Evolutionary conservation across 768 basidiomycete species (phyloP).

Genomic region (Phlebiopsis flavidoalba): DNA sequence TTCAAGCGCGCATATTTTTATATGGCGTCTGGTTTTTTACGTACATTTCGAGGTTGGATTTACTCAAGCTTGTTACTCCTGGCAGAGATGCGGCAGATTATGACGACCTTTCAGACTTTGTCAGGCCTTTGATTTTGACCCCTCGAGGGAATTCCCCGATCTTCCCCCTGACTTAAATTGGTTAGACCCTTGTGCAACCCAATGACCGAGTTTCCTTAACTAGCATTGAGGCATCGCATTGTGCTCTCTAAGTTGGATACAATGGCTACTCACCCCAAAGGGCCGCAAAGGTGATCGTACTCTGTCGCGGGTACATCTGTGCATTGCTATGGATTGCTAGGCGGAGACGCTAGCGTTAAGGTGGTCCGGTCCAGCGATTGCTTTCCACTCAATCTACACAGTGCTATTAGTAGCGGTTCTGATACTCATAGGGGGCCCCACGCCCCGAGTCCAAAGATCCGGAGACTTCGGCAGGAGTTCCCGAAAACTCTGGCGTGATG

Average conservation of each 20-base stretch:
- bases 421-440: conserved; percentile 42
- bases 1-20: not conserved
- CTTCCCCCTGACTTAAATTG: conserved; percentile 26
- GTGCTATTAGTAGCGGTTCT: conserved; percentile 44
- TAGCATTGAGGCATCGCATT: not conserved
- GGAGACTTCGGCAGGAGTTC: conserved; percentile 23
- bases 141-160: conserved; percentile 29
- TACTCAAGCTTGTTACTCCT: not conserved
- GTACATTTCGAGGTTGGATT: not conserved
- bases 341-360: conserved; percentile 45
- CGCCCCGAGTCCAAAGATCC: conserved; percentile 41
- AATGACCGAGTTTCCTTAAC: not conserved
- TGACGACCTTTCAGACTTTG: not conserved
- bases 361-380: conserved; percentile 41
- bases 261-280: conserved; percentile 37
- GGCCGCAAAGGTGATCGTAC: conserved; percentile 44
- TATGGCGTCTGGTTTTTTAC: not conserved
- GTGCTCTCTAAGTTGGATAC: not conserved
- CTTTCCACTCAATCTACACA: conserved; percentile 46
- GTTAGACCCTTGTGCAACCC: conserved; percentile 23
- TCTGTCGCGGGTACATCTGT: conserved; percentile 33
- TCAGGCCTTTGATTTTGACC: not conserved
- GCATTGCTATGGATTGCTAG: conserved; percentile 40
- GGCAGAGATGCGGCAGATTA: not conserved
- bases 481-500: conserved; percentile 20